These are phyloP conservation scores for Blastobotrys mokoenaii DNA, from an alignment of 805 yeast species.

Conservation along the genomic window DNA sequence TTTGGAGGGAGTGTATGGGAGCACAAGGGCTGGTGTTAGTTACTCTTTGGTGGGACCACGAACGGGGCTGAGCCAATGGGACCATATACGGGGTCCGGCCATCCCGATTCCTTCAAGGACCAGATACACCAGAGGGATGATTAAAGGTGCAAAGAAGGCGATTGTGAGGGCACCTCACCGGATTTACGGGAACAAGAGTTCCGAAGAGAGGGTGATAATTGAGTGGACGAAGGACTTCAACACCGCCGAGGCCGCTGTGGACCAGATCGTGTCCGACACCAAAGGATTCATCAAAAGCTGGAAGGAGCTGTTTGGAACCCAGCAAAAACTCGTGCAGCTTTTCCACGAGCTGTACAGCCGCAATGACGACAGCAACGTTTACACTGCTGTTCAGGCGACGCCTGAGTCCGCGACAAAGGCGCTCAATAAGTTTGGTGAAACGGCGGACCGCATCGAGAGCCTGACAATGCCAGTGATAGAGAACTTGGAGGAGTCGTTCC, in stretches of 20 bases:
- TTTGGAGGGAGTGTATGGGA: too few relatives aligned
- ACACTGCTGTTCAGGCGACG: conserved; percentile 24
- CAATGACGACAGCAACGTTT: conserved; percentile 22
- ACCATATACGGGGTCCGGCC: too few relatives aligned
- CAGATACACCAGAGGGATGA: conserved; percentile 13
- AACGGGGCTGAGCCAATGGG: too few relatives aligned
- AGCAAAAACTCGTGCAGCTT: conserved; percentile 14
- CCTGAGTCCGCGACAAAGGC: conserved; percentile 22
- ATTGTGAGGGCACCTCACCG: conserved; percentile 30
- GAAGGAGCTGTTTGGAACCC: conserved; percentile 16
- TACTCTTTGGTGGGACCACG: too few relatives aligned
- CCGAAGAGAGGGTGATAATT: conserved; percentile 27
- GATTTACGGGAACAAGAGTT: conserved; percentile 26
- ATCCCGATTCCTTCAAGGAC: too few relatives aligned
- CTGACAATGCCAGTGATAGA: conserved; percentile 19
- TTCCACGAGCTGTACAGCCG: conserved; percentile 20
- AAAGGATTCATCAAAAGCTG: conserved; percentile 20
- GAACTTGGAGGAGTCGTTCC: conserved; percentile 18
- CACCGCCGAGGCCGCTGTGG: conserved; percentile 26
- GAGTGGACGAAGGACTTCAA: conserved; percentile 30
- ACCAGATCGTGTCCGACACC: conserved; percentile 18
- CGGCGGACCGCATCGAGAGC: conserved; percentile 17
- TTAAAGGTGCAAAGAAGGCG: conserved; percentile 31
- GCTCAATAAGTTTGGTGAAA: conserved; percentile 20
- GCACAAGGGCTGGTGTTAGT: too few relatives aligned